A percentile compares a stretch with the other conserved stretches of the same genome.
phyloP scores from a whole-genome alignment of 257 asterid species.

The Jasminum sambac region DNA sequence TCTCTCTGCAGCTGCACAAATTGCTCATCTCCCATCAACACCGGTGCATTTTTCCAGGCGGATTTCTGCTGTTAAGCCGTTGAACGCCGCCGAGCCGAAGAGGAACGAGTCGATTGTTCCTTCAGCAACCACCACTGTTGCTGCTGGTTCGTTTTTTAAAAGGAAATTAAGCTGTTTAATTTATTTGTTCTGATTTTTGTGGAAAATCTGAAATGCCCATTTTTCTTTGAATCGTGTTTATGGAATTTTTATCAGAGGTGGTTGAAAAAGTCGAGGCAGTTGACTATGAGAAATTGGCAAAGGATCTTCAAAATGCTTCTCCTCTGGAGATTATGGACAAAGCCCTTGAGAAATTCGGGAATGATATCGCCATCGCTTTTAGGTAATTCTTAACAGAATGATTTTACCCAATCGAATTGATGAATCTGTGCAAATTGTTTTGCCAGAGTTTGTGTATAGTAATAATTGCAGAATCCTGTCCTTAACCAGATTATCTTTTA shows the following conservation, averaged over 20 bases:
- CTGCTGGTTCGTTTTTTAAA: slow-evolving; percentile 31
- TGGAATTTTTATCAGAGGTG: slow-evolving; percentile 34
- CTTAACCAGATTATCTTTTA: neutral
- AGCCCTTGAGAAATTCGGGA: slow-evolving; percentile 71
- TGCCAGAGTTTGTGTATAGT: neutral
- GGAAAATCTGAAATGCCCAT: slow-evolving; percentile 6
- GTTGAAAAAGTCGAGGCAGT: slow-evolving; percentile 45
- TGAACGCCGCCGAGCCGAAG: slow-evolving; percentile 57
- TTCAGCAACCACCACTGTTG: slow-evolving; percentile 47
- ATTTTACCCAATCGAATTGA: neutral
- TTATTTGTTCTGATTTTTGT: neutral
- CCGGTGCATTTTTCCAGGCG: slow-evolving; percentile 39
- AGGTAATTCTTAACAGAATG: slow-evolving; percentile 39
- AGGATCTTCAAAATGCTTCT: slow-evolving; percentile 60
- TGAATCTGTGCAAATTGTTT: neutral
- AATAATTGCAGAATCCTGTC: neutral
- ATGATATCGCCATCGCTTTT: slow-evolving; percentile 78
- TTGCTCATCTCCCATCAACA: slow-evolving; percentile 35
- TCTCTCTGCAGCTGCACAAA: slow-evolving; percentile 33
- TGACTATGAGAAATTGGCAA: slow-evolving; percentile 55
- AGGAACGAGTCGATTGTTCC: slow-evolving; percentile 52
- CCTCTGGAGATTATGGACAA: slow-evolving; percentile 79
- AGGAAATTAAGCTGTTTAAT: neutral
- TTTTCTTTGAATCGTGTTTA: slow-evolving; percentile 11
- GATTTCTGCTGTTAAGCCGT: slow-evolving; percentile 47